phyloP scores from a whole-genome alignment of 176 grass and related monocot species.

The Ensete ventricosum region DNA sequence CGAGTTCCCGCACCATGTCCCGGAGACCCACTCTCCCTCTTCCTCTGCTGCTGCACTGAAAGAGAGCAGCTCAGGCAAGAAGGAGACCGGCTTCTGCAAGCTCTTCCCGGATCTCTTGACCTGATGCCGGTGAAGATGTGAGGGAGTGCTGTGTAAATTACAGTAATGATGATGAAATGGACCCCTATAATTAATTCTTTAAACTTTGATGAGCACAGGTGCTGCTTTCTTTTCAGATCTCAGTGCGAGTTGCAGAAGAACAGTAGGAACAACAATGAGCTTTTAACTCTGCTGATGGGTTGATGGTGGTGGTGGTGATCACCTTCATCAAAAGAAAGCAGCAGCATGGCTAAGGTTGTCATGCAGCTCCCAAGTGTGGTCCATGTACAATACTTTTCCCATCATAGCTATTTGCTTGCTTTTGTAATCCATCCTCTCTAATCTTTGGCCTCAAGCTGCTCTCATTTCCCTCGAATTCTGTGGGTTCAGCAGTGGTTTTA shows the following conservation, averaged over 20 bases:
- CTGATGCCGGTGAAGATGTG: constrained; percentile 10
- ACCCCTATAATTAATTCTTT: background rate
- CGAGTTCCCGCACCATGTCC: constrained; percentile 39
- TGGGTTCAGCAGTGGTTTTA: too few species aligned
- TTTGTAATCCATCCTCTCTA: constrained; percentile 81
- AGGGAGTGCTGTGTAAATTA: background rate
- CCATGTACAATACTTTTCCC: constrained; percentile 41
- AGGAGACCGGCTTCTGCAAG: constrained; percentile 59
- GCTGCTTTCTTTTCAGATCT: constrained; percentile 8
- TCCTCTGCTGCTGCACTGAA: background rate
- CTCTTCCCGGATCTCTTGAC: constrained; percentile 77
- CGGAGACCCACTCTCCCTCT: constrained; percentile 30
- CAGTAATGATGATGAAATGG: constrained; percentile 17
- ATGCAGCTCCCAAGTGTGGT: constrained; percentile 34
- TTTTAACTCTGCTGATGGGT: constrained; percentile 28
- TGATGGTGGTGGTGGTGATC: constrained; percentile 37
- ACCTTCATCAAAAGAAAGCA: background rate
- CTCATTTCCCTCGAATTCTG: constrained; percentile 14
- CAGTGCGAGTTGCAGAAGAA: too few species aligned
- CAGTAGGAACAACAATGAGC: background rate
- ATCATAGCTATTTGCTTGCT: constrained; percentile 62
- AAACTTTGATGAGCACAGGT: background rate
- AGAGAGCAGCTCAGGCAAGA: constrained; percentile 16
- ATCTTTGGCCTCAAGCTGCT: constrained; percentile 72
- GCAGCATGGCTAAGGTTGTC: constrained; percentile 41